Base-by-base conservation (phyloP, 139 green algal genomes). In the Coelastrella sp. region DNA sequence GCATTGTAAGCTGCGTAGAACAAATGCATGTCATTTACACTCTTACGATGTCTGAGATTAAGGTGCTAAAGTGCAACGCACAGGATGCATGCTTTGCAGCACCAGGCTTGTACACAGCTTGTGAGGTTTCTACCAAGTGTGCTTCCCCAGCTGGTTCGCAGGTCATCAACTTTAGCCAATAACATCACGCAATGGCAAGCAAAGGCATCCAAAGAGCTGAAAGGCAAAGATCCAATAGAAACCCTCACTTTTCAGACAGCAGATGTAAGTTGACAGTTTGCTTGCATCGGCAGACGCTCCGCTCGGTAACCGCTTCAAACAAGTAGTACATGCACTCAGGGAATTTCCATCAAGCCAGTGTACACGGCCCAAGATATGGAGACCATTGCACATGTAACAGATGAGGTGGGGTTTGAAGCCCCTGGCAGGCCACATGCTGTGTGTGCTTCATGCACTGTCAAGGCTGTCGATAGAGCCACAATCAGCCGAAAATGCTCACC, bases 271-370 rank as follows among this genome's bases (percentile, higher is more conserved):
- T 25, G 17, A 57, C 48, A 11, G 48, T 23, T 23, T 57, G 48
- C n/a, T n/a, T 23, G 45, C 45, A 23, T 57, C n/a, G 34, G 62
- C n/a, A 40, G 62, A 7, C 30, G 7, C 37, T 32, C 62, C 34
- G 34, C n/a, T 6, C 15, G 30, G 25, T 11, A 59, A 41, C 68
- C 25, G 40, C 21, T n/a, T n/a, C n/a, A n/a, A n/a, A n/a, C n/a
- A n/a, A n/a, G n/a, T n/a, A n/a, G n/a, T n/a, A n/a, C n/a, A n/a
- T n/a, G n/a, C n/a, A n/a, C 43, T 25, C 32, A 82, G 75, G 91
- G 86, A 32, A 81, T 94, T 11, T 23, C 11, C 3, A 8, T 93
- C 23, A 95, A 94, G 87, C 91, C 91, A 0, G 91, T 94, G 25
- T 94, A 94, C 82, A 91, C 71, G 5, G 25, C 8, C 0, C 23